Conservation (phyloP, 108 stramenopile genomes). For the Asterionellopsis glacialis region DNA sequence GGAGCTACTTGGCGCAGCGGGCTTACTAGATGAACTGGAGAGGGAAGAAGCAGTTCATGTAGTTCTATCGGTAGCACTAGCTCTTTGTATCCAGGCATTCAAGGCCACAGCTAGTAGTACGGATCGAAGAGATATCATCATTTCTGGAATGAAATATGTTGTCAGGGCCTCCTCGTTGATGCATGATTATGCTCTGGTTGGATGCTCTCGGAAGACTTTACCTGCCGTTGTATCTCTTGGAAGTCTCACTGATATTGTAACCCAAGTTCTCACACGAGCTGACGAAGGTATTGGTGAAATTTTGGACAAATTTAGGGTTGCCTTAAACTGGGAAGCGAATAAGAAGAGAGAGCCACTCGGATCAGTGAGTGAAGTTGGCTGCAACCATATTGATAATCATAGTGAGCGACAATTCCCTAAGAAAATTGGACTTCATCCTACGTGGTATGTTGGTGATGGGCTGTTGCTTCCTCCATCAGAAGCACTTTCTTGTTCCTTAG, state of each 20-base stretch:
- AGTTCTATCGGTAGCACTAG: constrained; percentile 26
- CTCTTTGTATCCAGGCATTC: constrained; percentile 28
- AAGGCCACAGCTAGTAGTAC: constrained; percentile 10
- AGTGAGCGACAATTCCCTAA: not conserved
- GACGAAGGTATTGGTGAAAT: constrained; percentile 75
- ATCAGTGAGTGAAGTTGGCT: too few relatives aligned
- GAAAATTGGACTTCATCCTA: constrained; percentile 43
- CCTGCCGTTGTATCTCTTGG: constrained; percentile 27
- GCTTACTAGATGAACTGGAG: constrained; percentile 28
- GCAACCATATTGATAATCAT: too few relatives aligned
- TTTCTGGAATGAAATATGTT: constrained; percentile 41
- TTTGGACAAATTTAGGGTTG: constrained; percentile 14
- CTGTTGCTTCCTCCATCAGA: constrained; percentile 67
- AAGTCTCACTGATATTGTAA: constrained; percentile 47
- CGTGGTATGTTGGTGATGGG: constrained; percentile 86
- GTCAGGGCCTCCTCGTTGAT: constrained; percentile 46
- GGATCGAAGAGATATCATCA: constrained; percentile 7
- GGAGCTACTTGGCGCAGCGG: constrained; percentile 30
- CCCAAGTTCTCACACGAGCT: constrained; percentile 47
- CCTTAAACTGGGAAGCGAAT: constrained; percentile 1
- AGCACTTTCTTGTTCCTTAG: constrained; percentile 33
- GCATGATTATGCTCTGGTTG: constrained; percentile 42
- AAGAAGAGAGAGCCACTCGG: constrained; percentile 4
- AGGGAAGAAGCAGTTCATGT: constrained; percentile 24
- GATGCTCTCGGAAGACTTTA: constrained; percentile 31